These are phyloP conservation scores for Dactylonectria estremocensis DNA, from an alignment of 2,329 filamentous ascomycete species.

Conservation along the genomic window DNA sequence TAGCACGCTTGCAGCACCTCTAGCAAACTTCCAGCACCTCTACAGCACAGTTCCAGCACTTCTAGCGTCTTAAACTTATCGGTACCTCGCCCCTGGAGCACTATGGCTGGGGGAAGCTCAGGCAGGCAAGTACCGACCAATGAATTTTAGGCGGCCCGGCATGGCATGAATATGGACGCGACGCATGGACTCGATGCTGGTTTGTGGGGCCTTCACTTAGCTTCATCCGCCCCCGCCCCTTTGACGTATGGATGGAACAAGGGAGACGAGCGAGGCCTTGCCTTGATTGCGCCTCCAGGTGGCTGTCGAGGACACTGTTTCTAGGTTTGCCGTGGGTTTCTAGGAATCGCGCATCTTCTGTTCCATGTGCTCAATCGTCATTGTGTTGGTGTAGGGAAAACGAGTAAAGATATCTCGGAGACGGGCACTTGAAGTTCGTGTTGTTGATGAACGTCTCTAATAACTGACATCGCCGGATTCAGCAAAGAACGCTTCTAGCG, in stretches of 20 bases:
- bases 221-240: conserved; percentile 22
- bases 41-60: too few species aligned
- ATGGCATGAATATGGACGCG: conserved; percentile 9
- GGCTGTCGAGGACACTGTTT: not conserved
- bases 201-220: conserved; percentile 21
- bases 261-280: conserved; percentile 26
- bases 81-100: too few species aligned
- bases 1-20: not conserved
- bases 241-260: conserved; percentile 30
- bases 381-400: not conserved
- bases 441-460: too few species aligned
- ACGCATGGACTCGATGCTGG: not conserved
- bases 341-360: not conserved
- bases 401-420: not conserved
- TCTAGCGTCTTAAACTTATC: not conserved
- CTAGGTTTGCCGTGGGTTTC: not conserved
- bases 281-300: not conserved
- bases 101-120: not conserved
- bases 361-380: not conserved
- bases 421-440: not conserved
- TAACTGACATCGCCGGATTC: not conserved
- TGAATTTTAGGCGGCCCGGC: not conserved
- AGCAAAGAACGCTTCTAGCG: not conserved
- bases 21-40: too few species aligned
- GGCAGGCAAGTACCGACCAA: conserved; percentile 16